Conservation (phyloP, 177 flowering plant genomes). For the Vitis hybrid region DNA sequence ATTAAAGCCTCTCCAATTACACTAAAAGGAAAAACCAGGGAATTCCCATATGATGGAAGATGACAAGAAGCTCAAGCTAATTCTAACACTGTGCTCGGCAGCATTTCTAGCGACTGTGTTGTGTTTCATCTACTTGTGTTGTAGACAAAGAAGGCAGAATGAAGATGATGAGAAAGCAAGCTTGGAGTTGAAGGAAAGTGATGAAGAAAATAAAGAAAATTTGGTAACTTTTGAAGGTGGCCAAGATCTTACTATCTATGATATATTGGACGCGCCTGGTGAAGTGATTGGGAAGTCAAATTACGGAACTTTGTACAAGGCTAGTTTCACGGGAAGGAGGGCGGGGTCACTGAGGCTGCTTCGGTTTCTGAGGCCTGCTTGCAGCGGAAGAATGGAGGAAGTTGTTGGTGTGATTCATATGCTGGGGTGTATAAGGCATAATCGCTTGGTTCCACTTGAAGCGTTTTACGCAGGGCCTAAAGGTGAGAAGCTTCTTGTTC, state of each 20-base stretch:
- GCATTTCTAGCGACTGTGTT: constrained; percentile 22
- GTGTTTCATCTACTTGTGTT: constrained; percentile 29
- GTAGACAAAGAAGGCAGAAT: constrained; percentile 16
- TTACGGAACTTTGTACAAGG: constrained; percentile 83
- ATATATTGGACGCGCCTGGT: constrained; percentile 93
- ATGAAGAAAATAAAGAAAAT: constrained; percentile 40
- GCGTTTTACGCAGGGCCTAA: constrained; percentile 84
- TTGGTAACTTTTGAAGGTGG: constrained; percentile 68
- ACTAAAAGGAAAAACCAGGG: background rate
- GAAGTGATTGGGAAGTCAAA: constrained; percentile 90
- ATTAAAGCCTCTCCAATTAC: background rate
- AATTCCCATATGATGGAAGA: constrained; percentile 27
- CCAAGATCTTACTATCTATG: constrained; percentile 57
- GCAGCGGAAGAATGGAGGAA: constrained; percentile 42
- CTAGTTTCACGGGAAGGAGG: constrained; percentile 43
- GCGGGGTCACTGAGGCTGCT: constrained; percentile 40
- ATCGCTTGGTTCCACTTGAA: constrained; percentile 80
- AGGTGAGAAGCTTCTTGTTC: constrained; percentile 93
- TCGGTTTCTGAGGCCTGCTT: constrained; percentile 86
- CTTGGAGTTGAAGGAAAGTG: constrained; percentile 16
- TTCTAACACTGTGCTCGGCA: constrained; percentile 5
- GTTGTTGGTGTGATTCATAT: constrained; percentile 41
- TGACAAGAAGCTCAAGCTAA: constrained; percentile 26
- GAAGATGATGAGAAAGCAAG: constrained; percentile 23
- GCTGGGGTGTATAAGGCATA: constrained; percentile 70